Evolutionary conservation across 176 grass and related monocot genomes (phyloP).

Genomic region (Aegilops bicornis): DNA sequence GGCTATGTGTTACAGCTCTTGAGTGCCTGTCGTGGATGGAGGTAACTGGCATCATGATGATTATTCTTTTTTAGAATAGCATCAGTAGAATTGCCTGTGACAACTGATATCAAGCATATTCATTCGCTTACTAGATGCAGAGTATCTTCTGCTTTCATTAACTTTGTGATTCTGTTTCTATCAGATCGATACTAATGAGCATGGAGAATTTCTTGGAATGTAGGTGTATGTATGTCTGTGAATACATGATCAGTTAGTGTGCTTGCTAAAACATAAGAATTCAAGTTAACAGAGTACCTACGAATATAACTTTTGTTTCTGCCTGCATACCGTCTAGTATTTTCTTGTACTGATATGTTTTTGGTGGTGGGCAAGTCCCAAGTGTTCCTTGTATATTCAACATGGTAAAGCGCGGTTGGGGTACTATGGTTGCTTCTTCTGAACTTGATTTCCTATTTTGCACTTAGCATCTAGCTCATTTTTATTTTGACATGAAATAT

Average conservation of each 20-base stretch:
- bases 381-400: background rate
- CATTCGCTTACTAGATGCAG: background rate
- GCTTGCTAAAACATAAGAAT: too few species aligned
- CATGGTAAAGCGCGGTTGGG: background rate
- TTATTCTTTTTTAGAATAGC: background rate
- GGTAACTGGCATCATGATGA: conserved; percentile 30
- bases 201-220: background rate
- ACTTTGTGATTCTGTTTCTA: background rate
- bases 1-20: conserved; percentile 52
- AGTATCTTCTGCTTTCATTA: background rate
- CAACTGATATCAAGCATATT: background rate
- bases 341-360: background rate
- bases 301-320: too few species aligned
- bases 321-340: background rate
- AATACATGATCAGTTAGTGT: background rate
- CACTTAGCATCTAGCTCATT: background rate
- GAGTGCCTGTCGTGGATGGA: conserved; percentile 58
- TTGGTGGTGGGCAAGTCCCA: background rate
- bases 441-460: background rate
- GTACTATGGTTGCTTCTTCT: background rate
- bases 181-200: background rate
- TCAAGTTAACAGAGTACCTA: too few species aligned
- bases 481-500: conserved; percentile 5
- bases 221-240: background rate
- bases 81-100: background rate